A percentile compares a stretch with the other conserved stretches of the same genome.
These are phyloP conservation scores for Stentor coeruleus DNA, from an alignment of 73 alveolate species.

Conservation along the genomic window DNA sequence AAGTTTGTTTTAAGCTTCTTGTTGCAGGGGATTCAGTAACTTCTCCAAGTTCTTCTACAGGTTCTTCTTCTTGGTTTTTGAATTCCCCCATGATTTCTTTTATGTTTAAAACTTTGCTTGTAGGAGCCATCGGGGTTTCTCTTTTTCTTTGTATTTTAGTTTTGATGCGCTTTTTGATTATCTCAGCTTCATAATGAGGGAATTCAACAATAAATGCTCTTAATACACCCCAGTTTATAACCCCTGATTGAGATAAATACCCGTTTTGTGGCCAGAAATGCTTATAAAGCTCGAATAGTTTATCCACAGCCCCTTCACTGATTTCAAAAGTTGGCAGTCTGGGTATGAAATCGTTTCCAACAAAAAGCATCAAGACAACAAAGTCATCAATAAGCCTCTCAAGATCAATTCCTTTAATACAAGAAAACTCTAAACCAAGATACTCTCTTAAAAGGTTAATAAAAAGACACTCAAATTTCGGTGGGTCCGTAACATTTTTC, in stretches of 20 bases:
- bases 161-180: slow-evolving; percentile 1
- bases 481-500: slow-evolving; percentile 46
- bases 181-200: slow-evolving; percentile 31
- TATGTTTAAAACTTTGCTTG: not conserved
- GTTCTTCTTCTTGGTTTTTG: slow-evolving; percentile 22
- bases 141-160: slow-evolving; percentile 19
- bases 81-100: slow-evolving; percentile 1
- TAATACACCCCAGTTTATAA: slow-evolving; percentile 84
- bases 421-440: slow-evolving; percentile 83
- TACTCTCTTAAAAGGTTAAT: slow-evolving; percentile 86
- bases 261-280: slow-evolving; percentile 66
- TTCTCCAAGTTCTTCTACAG: not conserved
- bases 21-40: not conserved
- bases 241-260: slow-evolving; percentile 90
- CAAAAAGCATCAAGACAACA: slow-evolving; percentile 94
- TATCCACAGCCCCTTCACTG: slow-evolving; percentile 90
- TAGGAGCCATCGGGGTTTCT: slow-evolving; percentile 32
- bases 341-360: slow-evolving; percentile 98
- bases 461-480: slow-evolving; percentile 72
- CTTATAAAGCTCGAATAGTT: slow-evolving; percentile 82
- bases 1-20: slow-evolving; percentile 17
- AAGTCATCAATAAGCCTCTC: slow-evolving; percentile 96
- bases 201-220: slow-evolving; percentile 64
- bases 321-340: slow-evolving; percentile 87
- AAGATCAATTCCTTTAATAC: slow-evolving; percentile 66